Base-by-base conservation (phyloP, 495 filamentous ascomycete genomes). In the Clavariopsis aquatica region DNA sequence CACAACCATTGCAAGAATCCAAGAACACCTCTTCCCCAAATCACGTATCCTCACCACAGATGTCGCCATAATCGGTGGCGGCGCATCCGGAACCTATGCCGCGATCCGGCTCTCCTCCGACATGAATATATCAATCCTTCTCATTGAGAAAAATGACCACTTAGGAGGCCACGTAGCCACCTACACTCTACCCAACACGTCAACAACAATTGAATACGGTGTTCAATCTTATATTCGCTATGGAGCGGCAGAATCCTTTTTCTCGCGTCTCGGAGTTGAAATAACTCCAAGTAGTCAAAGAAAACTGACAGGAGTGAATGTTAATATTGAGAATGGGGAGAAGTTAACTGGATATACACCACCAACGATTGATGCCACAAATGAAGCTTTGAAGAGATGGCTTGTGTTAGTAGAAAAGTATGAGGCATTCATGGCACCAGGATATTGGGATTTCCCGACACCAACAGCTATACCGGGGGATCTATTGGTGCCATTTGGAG, bases 151-250 rank as follows among this genome's bases (percentile, higher is more conserved):
- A 59, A 71, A 79, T 34, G 56, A 49, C 19, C 51, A 46, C 15
- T 71, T 85, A 0, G 82, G 83, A 8, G 82, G 82, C 0, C 80
- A 84, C 59, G 74, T 73, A 5, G 71, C 82, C 10, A 84, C 81
- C 0, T 78, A 77, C 57, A 65, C 57, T 22, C 64, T 73, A 15
- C 65, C 72, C 0, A 31, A 19, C 6, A 57, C 24, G 1, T 49
- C 63, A 24, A 63, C 57, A 19, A 54, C 59, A 1, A 24, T 68
- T 34, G 59, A 68, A 15, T 63, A 68, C 31, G 60, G 65, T 17
- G 65, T 68, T 6, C 58, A 62, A 24, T 52, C 60, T 2, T 68
- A 68, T 47, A 46, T 68, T 22, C 24, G 31, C 5, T 57, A 68
- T 47, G 52, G 52, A 2, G 9, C 1, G 22, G 52, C 65, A 20